A percentile compares a stretch with the other conserved stretches of the same genome.
Conservation (phyloP, 306 rosid species). For the Mimosa bimucronata region DNA sequence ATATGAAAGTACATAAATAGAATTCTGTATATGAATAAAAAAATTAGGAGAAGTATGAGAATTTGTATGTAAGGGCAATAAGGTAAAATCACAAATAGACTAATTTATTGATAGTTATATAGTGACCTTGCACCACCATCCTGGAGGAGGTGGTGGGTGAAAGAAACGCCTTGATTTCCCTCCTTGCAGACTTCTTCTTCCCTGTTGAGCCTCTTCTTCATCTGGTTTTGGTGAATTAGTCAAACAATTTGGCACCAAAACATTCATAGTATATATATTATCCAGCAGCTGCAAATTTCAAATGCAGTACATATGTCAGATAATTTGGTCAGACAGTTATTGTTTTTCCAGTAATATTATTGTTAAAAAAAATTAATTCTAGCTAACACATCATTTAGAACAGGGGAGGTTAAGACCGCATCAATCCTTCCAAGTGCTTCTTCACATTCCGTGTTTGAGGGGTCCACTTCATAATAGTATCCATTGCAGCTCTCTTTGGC, state of each 20-base stretch:
- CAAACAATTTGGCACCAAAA: not conserved
- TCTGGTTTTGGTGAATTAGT: conserved; percentile 7
- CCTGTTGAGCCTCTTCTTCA: not conserved
- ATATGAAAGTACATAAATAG: not conserved
- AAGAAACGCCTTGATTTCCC: not conserved
- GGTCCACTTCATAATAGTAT: not conserved
- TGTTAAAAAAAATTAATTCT: not conserved
- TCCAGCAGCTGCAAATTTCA: conserved; percentile 3
- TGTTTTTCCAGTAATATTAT: not conserved
- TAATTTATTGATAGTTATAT: not conserved
- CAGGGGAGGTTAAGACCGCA: not conserved
- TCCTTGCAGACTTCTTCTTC: not conserved
- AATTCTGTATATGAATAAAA: not conserved
- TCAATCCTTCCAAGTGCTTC: not conserved
- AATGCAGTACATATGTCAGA: not conserved
- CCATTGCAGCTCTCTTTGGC: conserved; percentile 9
- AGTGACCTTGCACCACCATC: not conserved
- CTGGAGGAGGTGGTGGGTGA: not conserved
- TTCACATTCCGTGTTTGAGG: not conserved
- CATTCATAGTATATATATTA: not conserved
- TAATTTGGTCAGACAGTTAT: not conserved
- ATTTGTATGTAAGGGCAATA: not conserved
- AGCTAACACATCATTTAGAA: not conserved
- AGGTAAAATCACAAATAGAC: not conserved
- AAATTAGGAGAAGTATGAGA: not conserved